Evolutionary conservation across 441 rosid species (phyloP).

Genomic region (Gossypium gossypioides): DNA sequence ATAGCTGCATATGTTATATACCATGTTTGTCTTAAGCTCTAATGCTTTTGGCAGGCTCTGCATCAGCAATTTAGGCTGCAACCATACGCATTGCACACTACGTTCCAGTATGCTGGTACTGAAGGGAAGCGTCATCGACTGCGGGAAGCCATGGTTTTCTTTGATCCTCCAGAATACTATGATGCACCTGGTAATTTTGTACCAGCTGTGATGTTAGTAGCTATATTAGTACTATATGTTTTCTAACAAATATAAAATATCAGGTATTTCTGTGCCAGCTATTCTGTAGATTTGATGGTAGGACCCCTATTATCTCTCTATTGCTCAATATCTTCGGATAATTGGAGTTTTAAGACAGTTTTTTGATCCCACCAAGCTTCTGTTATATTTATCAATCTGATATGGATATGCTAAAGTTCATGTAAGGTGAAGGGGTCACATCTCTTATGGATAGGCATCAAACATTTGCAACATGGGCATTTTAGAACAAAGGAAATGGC

Average conservation of each 20-base stretch:
- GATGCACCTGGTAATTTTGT: slow-evolving; percentile 59
- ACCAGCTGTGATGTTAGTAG: not conserved
- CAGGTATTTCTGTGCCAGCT: not conserved
- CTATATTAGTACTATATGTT: not conserved
- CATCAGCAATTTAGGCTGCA: slow-evolving; percentile 80
- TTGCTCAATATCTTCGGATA: not conserved
- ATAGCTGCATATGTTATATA: not conserved
- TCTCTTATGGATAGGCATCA: not conserved
- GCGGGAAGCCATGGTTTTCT: slow-evolving; percentile 84
- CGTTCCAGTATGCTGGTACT: slow-evolving; percentile 95
- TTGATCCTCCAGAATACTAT: slow-evolving; percentile 86
- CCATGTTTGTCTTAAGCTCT: slow-evolving; percentile 16
- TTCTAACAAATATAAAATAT: not conserved
- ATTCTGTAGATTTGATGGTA: not conserved
- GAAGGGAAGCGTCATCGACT: slow-evolving; percentile 96
- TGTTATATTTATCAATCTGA: not conserved
- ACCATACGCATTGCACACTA: slow-evolving; percentile 94
- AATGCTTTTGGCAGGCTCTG: slow-evolving; percentile 52
- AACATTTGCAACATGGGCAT: not conserved
- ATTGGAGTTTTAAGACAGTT: not conserved
- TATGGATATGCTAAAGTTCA: not conserved
- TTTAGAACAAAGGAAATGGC: not conserved
- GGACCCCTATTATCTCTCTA: not conserved
- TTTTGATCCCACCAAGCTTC: not conserved
- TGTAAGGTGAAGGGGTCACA: not conserved